phyloP scores from a whole-genome alignment of 495 filamentous ascomycete species.

The Xylaria scruposa region DNA sequence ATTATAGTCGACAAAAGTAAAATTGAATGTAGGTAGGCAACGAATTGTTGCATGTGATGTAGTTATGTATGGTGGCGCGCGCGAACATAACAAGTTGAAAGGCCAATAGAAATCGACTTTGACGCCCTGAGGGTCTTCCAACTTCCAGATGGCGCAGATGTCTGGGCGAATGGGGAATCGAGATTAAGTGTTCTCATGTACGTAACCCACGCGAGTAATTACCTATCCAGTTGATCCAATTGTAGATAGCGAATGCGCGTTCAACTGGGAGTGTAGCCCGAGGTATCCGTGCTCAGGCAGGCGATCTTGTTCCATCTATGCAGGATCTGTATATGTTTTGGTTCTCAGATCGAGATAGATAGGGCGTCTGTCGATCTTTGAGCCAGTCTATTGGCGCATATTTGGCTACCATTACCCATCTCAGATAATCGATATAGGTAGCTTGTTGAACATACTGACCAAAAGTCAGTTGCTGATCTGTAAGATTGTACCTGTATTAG shows the following conservation, averaged over 20 bases:
- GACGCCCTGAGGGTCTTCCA: constrained; percentile 1
- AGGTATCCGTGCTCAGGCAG: background rate
- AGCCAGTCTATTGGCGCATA: background rate
- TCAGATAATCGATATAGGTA: background rate
- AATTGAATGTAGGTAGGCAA: background rate
- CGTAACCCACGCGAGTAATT: constrained; percentile 16
- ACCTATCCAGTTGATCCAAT: background rate
- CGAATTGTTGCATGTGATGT: background rate
- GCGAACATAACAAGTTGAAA: background rate
- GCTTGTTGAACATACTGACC: background rate
- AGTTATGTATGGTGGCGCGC: constrained; percentile 11
- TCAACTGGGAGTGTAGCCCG: background rate
- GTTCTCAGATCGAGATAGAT: constrained; percentile 15
- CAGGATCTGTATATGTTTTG: background rate
- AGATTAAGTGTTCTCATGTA: background rate
- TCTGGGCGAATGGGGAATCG: constrained; percentile 15
- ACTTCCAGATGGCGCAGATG: constrained; percentile 1
- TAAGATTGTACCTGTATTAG: constrained; percentile 13
- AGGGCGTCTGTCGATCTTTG: constrained; percentile 8
- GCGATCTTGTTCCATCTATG: constrained; percentile 6
- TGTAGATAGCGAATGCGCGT: background rate
- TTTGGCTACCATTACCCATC: background rate
- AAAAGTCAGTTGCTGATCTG: background rate
- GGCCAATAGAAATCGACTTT: constrained; percentile 12
- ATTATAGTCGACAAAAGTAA: background rate